phyloP scores from a whole-genome alignment of 352 stramenopile species.

The Aphanomyces invadans region DNA sequence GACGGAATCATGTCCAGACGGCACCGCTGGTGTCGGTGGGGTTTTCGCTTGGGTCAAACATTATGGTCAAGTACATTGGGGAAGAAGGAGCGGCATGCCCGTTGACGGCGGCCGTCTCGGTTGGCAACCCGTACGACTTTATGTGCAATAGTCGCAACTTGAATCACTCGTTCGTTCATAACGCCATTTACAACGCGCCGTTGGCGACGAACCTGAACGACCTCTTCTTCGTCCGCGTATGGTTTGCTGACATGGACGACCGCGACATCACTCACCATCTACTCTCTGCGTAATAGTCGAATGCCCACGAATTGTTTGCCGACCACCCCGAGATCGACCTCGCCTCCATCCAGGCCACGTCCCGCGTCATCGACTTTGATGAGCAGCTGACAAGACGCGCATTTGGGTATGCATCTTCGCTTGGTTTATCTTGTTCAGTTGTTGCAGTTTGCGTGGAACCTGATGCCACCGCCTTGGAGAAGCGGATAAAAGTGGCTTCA shows the following conservation, averaged over 20 bases:
- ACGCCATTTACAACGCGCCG: slow-evolving; percentile 44
- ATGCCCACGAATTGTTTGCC: slow-evolving; percentile 51
- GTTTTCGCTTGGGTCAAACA: slow-evolving; percentile 67
- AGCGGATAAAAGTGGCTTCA: too few relatives aligned
- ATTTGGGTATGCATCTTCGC: slow-evolving; percentile 24
- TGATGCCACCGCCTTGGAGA: too few relatives aligned
- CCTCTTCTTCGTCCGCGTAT: slow-evolving; percentile 40
- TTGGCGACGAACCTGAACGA: slow-evolving; percentile 41
- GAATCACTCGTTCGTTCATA: slow-evolving; percentile 38
- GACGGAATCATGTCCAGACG: slow-evolving; percentile 34
- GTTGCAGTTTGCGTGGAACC: too few relatives aligned
- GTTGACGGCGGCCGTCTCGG: slow-evolving; percentile 46
- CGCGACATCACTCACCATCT: slow-evolving; percentile 3
- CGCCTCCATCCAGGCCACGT: slow-evolving; percentile 30
- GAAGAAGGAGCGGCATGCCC: slow-evolving; percentile 36
- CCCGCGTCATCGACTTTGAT: slow-evolving; percentile 52
- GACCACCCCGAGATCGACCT: slow-evolving; percentile 41
- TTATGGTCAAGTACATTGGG: slow-evolving; percentile 69
- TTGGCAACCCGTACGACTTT: slow-evolving; percentile 67
- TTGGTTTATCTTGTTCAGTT: too few relatives aligned
- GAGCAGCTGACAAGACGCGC: slow-evolving; percentile 43
- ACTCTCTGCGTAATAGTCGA: slow-evolving; percentile 30
- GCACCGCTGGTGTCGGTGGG: slow-evolving; percentile 39
- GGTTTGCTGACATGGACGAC: neutral
- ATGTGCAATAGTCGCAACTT: slow-evolving; percentile 41